Evolutionary conservation across 1,284 basidiomycete species (phyloP), one percentile per base, ranked within the genome.

Genomic region (Peniophora sp.): DNA sequence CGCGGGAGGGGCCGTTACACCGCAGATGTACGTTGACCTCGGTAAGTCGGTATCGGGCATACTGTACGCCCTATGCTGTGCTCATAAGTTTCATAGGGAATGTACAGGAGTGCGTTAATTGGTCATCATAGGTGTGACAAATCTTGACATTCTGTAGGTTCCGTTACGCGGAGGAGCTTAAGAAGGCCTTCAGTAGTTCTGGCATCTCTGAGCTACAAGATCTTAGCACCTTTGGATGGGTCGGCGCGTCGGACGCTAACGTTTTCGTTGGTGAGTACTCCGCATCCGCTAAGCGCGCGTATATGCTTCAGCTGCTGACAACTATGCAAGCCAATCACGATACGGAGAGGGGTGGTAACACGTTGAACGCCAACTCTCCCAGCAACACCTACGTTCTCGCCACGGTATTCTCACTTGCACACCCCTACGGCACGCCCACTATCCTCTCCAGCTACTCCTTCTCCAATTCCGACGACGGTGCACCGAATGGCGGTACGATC

Each of bases 271-370:
- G n/a, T n/a, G n/a, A n/a, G n/a, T n/a, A n/a, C n/a, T n/a, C n/a
- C n/a, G n/a, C n/a, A n/a, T n/a, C n/a, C n/a, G n/a, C n/a, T n/a
- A n/a, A n/a, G n/a, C n/a, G n/a, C n/a, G n/a, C n/a, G n/a, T n/a
- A n/a, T n/a, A n/a, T n/a, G n/a, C n/a, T n/a, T n/a, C n/a, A n/a
- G n/a, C n/a, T n/a, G n/a, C n/a, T n/a, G n/a, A n/a, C n/a, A n/a
- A n/a, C n/a, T n/a, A n/a, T n/a, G n/a, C n/a, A n/a, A 2, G 70
- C 75, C 0, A 83, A 86, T 58, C 83, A 86, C 55, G 84, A 86
- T 57, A 85, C 83, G 0, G 84, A 86, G 61, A 66, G 83, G 79
- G 73, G 71, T 50, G 78, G 77, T 2, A 57, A 53, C 34, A 81
- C 81, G 0, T 67, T 85, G 9, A 82, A 77, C 55, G 69, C 69